Percentiles rank a stretch among this genome's conserved stretches.
Evolutionary conservation across 2,329 filamentous ascomycete species (phyloP).

Genomic region (Claviceps capensis): DNA sequence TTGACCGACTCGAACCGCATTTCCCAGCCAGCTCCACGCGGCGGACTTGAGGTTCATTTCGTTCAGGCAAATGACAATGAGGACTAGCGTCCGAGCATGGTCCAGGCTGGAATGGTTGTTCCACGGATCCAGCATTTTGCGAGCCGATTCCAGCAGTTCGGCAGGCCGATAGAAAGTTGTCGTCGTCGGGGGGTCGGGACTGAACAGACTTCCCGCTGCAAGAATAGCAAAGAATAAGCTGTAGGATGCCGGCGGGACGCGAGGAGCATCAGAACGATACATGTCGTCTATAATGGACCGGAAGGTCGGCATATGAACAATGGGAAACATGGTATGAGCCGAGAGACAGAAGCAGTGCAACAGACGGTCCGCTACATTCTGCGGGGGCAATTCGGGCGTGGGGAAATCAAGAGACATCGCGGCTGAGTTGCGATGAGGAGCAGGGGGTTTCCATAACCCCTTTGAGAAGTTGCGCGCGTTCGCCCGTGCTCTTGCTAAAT

Average conservation of each 20-base stretch:
- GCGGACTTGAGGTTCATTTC: slow-evolving; percentile 80
- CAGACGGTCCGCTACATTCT: slow-evolving; percentile 55
- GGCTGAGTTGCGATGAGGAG: slow-evolving; percentile 44
- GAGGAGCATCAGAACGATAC: slow-evolving; percentile 51
- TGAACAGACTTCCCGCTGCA: slow-evolving; percentile 69
- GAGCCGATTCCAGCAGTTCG: slow-evolving; percentile 58
- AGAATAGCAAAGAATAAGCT: slow-evolving; percentile 73
- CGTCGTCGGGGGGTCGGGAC: slow-evolving; percentile 35
- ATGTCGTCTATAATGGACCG: slow-evolving; percentile 61
- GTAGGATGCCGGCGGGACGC: slow-evolving; percentile 53
- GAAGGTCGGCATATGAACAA: slow-evolving; percentile 81
- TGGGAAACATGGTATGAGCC: slow-evolving; percentile 68
- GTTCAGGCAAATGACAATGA: slow-evolving; percentile 66
- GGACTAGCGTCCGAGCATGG: slow-evolving; percentile 55
- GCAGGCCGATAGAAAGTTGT: slow-evolving; percentile 39
- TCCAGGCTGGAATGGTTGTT: slow-evolving; percentile 64
- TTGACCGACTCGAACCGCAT: slow-evolving; percentile 66
- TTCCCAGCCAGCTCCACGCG: slow-evolving; percentile 76
- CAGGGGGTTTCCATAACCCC: slow-evolving; percentile 69
- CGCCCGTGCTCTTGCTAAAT: slow-evolving; percentile 56
- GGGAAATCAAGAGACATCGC: slow-evolving; percentile 36
- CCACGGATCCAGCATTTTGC: slow-evolving; percentile 65
- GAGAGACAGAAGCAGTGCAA: slow-evolving; percentile 63
- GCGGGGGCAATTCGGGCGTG: slow-evolving; percentile 55
- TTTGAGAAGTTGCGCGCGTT: slow-evolving; percentile 62